These are phyloP conservation scores for Aspergillus neoniger DNA, from an alignment of 2,329 filamentous ascomycete species.

Conservation along the genomic window DNA sequence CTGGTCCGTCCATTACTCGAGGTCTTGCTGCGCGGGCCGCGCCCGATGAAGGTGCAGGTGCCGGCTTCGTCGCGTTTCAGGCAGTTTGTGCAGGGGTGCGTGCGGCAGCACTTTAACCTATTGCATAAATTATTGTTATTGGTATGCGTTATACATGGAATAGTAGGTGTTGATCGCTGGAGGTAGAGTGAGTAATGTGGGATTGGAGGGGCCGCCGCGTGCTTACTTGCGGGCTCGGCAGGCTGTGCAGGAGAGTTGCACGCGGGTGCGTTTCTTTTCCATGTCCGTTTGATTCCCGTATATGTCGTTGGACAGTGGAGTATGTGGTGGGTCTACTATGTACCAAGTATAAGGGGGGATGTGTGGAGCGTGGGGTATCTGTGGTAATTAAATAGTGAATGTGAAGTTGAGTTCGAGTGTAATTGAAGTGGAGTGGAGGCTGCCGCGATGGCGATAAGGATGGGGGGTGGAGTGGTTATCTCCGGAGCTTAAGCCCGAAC, in stretches of 20 bases:
- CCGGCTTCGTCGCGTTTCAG: slow-evolving; percentile 34
- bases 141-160: neutral
- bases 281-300: no score
- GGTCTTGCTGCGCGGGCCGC: slow-evolving; percentile 34
- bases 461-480: neutral
- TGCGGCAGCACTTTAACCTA: slow-evolving; percentile 41
- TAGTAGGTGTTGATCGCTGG: slow-evolving; percentile 1
- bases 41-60: slow-evolving; percentile 38
- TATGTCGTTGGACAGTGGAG: neutral
- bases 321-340: neutral
- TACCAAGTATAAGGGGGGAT: neutral
- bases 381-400: neutral
- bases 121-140: no score
- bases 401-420: neutral
- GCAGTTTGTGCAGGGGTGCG: slow-evolving; percentile 39
- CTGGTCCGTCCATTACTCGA: slow-evolving; percentile 28
- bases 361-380: no score
- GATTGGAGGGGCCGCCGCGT: neutral
- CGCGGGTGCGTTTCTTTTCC: slow-evolving; percentile 36
- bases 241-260: slow-evolving; percentile 43
- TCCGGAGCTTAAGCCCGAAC: neutral
- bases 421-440: no score
- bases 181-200: neutral
- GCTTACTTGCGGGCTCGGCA: slow-evolving; percentile 40
- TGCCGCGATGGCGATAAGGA: neutral